Base-by-base conservation (phyloP, 805 yeast species). In the Maudiozyma turicensis region DNA sequence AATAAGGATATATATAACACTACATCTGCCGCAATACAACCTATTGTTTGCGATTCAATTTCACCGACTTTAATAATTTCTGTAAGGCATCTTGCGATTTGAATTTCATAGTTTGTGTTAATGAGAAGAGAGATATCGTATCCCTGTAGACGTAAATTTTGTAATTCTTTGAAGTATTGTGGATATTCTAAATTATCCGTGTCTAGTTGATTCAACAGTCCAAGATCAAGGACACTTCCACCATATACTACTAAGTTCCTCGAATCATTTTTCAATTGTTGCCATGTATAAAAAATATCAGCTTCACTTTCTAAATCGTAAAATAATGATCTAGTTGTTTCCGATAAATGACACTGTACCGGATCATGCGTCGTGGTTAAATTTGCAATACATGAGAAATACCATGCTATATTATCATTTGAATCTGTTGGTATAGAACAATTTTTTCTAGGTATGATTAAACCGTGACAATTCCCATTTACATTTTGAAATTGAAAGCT, bases 261-360 rank as follows among this genome's bases (percentile, higher is more conserved):
- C 3, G 83, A 66, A 31, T 81, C 67, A 60, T 82, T 81, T 52
- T 70, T 73, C 52, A 91, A 74, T 57, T 86, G 93, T 48, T 86
- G 86, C 99, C 99, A 93, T 5, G 90, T 82, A 68, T 83, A 93
- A 65, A 77, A 90, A 5, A 93, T 83, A 55, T 86, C 90, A 7
- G 95, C 96, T 31, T 74, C 68, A 35, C 75, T 76, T 30, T 77
- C 65, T 57, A 86, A 69, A 39, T 62, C 56, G 64, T 85, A 86
- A 63, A 77, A 91, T 1, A 83, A 74, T 5, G 76, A 65, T 61
- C 99, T 78, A 0, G 95, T 90, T 2, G 60, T 54, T 8, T 74
- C 58, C 4, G 86, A 76, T 1, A 97, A 86, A 68, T 91, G 97
- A 64, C 99, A 91, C 2, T 90, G 95, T 79, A 86, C 89, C 8